Conservation (phyloP, 140 eudicot species). For the Cichorium intybus region DNA sequence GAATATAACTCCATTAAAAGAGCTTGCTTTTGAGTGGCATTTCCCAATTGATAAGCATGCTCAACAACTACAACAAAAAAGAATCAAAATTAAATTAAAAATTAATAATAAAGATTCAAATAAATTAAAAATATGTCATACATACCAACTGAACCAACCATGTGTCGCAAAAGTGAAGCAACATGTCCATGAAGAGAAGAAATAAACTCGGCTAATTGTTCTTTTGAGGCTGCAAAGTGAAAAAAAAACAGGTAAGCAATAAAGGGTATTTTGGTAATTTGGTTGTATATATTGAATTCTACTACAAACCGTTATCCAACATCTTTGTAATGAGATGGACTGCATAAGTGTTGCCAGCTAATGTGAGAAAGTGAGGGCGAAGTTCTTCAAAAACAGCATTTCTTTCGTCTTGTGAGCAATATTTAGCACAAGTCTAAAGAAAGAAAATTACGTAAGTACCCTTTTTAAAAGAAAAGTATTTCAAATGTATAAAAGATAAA, state of each 20-base stretch:
- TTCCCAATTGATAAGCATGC: slow-evolving; percentile 83
- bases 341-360: slow-evolving; percentile 78
- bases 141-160: slow-evolving; percentile 98
- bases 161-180: slow-evolving; percentile 87
- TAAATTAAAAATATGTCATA: slow-evolving; percentile 24
- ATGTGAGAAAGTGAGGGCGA: slow-evolving; percentile 67
- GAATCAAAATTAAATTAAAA: neutral
- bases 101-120: neutral
- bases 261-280: neutral
- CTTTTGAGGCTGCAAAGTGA: slow-evolving; percentile 63
- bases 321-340: slow-evolving; percentile 85
- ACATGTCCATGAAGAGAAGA: slow-evolving; percentile 89
- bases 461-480: neutral
- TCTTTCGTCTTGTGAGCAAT: slow-evolving; percentile 77
- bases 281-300: neutral
- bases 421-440: slow-evolving; percentile 78
- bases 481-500: neutral
- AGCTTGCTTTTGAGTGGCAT: slow-evolving; percentile 71
- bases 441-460: slow-evolving; percentile 17
- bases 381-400: slow-evolving; percentile 64
- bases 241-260: neutral
- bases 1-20: slow-evolving; percentile 86
- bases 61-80: slow-evolving; percentile 60
- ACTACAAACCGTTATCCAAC: slow-evolving; percentile 73
- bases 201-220: slow-evolving; percentile 68